A percentile compares a stretch with the other conserved stretches of the same genome.
phyloP scores from a whole-genome alignment of 139 green algal species.

The Nannochloris sp. region DNA sequence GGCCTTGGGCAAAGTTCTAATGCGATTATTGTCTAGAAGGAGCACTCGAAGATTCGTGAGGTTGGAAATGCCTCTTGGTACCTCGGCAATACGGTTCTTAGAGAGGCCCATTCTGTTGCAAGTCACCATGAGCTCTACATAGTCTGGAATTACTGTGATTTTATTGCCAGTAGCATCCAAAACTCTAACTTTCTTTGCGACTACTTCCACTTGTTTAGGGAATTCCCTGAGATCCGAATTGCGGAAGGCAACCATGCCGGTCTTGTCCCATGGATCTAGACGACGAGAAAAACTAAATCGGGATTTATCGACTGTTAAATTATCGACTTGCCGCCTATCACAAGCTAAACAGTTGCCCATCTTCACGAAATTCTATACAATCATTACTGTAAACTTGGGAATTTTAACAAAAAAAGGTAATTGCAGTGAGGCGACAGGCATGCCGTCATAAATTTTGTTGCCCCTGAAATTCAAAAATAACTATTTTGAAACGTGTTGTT shows the following conservation, averaged over 20 bases:
- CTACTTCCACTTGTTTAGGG: slow-evolving; percentile 14
- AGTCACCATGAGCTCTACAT: slow-evolving; percentile 3
- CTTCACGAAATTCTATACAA: too few species aligned
- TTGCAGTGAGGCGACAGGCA: too few species aligned
- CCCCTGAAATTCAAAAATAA: too few species aligned
- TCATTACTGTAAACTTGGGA: too few species aligned
- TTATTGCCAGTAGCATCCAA: slow-evolving; percentile 40
- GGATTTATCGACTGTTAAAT: not conserved
- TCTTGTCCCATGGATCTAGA: slow-evolving; percentile 25
- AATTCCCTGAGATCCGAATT: slow-evolving; percentile 22
- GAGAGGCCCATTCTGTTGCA: slow-evolving; percentile 27
- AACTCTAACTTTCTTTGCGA: slow-evolving; percentile 16
- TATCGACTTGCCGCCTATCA: not conserved
- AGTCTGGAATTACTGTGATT: slow-evolving; percentile 16
- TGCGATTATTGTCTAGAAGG: slow-evolving; percentile 27
- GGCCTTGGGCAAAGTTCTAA: slow-evolving; percentile 31
- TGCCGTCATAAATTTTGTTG: too few species aligned
- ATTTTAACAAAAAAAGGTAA: too few species aligned
- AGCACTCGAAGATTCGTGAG: slow-evolving; percentile 12
- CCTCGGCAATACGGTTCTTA: slow-evolving; percentile 20
- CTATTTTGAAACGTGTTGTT: too few species aligned
- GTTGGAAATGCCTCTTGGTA: slow-evolving; percentile 6
- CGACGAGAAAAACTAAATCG: slow-evolving; percentile 1
- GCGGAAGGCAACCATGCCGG: slow-evolving; percentile 20
- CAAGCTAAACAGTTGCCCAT: slow-evolving; percentile 11